Evolutionary conservation across 2,329 filamentous ascomycete species (phyloP).

Genomic region (Tolypocladium tundrense): DNA sequence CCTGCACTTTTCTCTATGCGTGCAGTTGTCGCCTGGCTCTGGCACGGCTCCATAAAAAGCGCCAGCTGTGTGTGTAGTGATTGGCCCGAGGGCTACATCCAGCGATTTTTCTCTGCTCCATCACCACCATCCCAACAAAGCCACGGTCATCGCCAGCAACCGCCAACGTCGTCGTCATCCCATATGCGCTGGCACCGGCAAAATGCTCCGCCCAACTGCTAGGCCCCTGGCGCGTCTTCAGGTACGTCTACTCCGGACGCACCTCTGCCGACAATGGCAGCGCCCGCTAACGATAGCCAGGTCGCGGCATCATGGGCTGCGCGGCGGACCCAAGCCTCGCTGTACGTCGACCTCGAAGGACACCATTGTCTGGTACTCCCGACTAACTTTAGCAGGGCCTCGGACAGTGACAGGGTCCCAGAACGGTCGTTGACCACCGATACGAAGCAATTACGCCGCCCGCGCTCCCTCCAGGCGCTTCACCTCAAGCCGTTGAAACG

Average conservation of each 20-base stretch:
- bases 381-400: neutral
- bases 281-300: neutral
- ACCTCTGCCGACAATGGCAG: neutral
- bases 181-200: constrained; percentile 11
- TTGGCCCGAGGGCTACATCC: neutral
- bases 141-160: neutral
- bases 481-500: constrained; percentile 79
- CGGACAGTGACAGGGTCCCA: neutral
- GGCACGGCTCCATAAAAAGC: neutral
- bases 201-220: constrained; percentile 18
- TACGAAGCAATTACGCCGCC: constrained; percentile 40
- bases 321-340: neutral
- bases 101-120: neutral
- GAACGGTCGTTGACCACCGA: neutral
- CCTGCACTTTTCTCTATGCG: neutral
- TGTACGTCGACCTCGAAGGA: neutral
- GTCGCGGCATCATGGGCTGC: constrained; percentile 1
- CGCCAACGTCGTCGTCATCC: neutral
- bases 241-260: constrained; percentile 7
- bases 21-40: neutral
- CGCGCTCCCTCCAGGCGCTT: constrained; percentile 72
- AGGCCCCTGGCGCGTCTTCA: constrained; percentile 13
- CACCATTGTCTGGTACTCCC: neutral
- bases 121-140: constrained; percentile 4
- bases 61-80: neutral